Base-by-base conservation (phyloP, 257 asterid genomes). In the Marsdenia floribunda region DNA sequence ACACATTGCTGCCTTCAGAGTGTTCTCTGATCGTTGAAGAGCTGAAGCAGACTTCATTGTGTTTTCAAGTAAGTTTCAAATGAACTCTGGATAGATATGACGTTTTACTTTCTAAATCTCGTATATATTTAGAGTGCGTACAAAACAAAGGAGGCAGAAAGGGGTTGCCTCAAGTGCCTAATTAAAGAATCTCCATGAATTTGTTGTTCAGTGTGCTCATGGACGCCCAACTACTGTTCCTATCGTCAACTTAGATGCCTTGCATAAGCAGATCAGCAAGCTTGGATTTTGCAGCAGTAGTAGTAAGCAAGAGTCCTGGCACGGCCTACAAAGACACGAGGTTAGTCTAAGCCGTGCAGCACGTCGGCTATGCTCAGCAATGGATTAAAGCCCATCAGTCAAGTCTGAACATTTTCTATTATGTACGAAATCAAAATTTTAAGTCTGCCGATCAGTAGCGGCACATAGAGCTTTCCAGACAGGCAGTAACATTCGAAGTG, bases 171-270 rank as follows among this genome's bases (percentile, higher is more conserved):
- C 18, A 22, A 44, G 14, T 66, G 52, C 18, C 22, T 47, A 29
- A 8, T 15, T 21, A 47, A 55, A 22, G 38, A 7, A 42, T 55
- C 19, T 60, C 38, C 14, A 71, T 40, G 60, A 38, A 52, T 18
- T 80, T 78, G 68, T 77, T 79, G 35, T 57, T 70, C 80, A 93
- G 98, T 93, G 98, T 88, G 98, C 98, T 77, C 98, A 93, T 72
- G 98, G 98, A 77, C 90, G 98, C 70, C 98, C 98, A 38, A 93
- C 98, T 19, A 93, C 91, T 33, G 96, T 89, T 52, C 97, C 98
- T 67, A 90, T 93, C 22, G 91, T 92, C 78, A 80, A 89, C 87
- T 79, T 93, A 82, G 88, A 81, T 44, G 63, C 83, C 66, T 84
- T 93, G 88, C 96, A 76, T 70, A 75, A 79, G 52, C 88, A 86